Evolutionary conservation across 192 early-diverging fungal genomes (phyloP), one percentile per base, ranked within the genome.

Genomic region (Gaertneriomyces sp.): DNA sequence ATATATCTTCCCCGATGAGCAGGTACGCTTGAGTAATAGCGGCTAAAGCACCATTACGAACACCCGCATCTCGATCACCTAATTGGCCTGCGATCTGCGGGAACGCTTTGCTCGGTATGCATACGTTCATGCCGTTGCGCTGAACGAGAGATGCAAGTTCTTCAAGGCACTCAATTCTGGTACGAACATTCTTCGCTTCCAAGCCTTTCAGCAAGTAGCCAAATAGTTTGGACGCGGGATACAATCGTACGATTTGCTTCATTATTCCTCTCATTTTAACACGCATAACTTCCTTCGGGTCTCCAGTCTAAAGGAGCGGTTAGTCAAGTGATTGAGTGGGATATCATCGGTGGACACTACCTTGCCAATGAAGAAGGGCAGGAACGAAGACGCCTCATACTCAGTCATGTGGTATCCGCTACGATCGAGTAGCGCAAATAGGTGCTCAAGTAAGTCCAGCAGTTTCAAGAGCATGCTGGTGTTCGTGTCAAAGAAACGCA

Each of bases 401-500:
- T 95, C 93, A 0, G 82, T 76, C 64, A 92, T 74, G 20, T 81
- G 74, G 44, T 79, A 78, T 11, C 84, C 82, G 12, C 81, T 72
- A 19, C 86, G 78, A 51, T 89, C 89, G 19, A 91, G 67, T 44
- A 91, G 58, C 1, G 69, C 55, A 9, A 90, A 70, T 55, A 94
- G 63, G 45, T 89, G 88, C 68, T 95, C 89, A 3, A 92, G 71
- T 6, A 94, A 58, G 17, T 94, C 92, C 45, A 95, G 74, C 61
- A 86, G 87, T 69, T 92, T 92, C 19, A 95, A 80, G 40, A 94
- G 76, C 69, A 92, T 90, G 58, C 82, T 90, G 0, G 93, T 95
- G 54, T 88, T 91, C n/a, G 91, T 93, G 60, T 95, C 93, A 73
- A 89, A 91, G 79, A 95, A 91, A 11, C 93, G 86, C 16, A 95